phyloP scores from a whole-genome alignment of 768 basidiomycete species.

The Calocera viscosa region DNA sequence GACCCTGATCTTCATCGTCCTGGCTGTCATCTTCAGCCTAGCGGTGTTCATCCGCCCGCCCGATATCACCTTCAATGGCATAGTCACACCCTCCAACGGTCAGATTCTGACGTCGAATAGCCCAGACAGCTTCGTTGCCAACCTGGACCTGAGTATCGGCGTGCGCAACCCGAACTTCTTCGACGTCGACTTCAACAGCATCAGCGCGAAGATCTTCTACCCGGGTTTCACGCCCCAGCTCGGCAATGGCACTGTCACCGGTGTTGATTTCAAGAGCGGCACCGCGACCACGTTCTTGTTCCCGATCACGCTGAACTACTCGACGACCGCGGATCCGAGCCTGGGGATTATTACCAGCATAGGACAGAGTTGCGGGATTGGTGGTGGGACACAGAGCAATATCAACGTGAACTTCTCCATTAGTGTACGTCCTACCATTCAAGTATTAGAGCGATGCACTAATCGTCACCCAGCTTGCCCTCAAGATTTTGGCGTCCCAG shows the following conservation, averaged over 20 bases:
- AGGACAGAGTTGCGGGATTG: background rate
- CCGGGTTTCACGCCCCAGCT: conserved; percentile 7
- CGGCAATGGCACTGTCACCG: background rate
- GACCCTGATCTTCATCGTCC: background rate
- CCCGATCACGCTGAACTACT: conserved; percentile 9
- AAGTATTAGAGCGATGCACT: background rate
- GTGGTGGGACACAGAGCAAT: background rate
- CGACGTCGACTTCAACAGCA: conserved; percentile 6
- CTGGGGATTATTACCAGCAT: background rate
- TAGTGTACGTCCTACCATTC: background rate
- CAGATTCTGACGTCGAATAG: background rate
- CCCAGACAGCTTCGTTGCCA: background rate
- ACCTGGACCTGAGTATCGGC: conserved; percentile 4
- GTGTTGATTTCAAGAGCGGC: conserved; percentile 4
- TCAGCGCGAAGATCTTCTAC: conserved; percentile 8
- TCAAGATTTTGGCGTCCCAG: conserved; percentile 7
- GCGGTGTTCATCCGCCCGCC: conserved; percentile 11
- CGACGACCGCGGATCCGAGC: conserved; percentile 1
- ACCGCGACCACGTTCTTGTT: background rate
- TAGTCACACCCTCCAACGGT: background rate
- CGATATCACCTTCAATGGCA: conserved; percentile 7
- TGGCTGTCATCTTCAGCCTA: conserved; percentile 7
- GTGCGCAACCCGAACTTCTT: conserved; percentile 14
- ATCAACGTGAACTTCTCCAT: conserved; percentile 10
- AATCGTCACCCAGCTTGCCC: background rate